Conservation (phyloP, 1,284 basidiomycete species). For the Ganoderma leucocontextum region DNA sequence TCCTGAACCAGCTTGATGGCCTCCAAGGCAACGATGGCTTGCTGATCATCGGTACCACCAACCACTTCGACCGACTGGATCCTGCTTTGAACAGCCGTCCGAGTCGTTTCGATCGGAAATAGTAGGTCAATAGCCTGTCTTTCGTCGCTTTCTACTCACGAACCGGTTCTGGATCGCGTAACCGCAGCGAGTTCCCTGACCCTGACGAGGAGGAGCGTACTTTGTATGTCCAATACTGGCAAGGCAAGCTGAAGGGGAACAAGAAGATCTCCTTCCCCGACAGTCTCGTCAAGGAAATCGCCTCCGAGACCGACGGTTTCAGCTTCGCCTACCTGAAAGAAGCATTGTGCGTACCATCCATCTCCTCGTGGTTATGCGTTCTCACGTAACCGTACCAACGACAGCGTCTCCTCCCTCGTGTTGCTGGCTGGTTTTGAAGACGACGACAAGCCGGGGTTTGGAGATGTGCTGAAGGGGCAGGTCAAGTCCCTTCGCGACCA, state of each 20-base stretch:
- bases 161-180: constrained; percentile 1
- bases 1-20: constrained; percentile 85
- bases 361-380: neutral
- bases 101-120: constrained; percentile 87
- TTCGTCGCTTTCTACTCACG: neutral
- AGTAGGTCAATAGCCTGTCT: constrained; percentile 52
- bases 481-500: constrained; percentile 69
- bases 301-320: constrained; percentile 67
- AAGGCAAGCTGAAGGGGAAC: constrained; percentile 71
- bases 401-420: constrained; percentile 70
- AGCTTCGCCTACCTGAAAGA: constrained; percentile 88
- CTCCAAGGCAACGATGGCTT: constrained; percentile 80
- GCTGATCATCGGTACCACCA: constrained; percentile 82
- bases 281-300: constrained; percentile 64
- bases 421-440: constrained; percentile 58
- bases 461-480: constrained; percentile 57
- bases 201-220: constrained; percentile 69
- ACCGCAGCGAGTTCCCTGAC: constrained; percentile 65
- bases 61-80: constrained; percentile 83
- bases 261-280: constrained; percentile 72
- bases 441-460: constrained; percentile 59
- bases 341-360: constrained; percentile 67
- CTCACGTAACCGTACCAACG: constrained; percentile 4
- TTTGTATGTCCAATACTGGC: constrained; percentile 80
- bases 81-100: constrained; percentile 78